These are phyloP conservation scores for Amylostereum areolatum DNA, from an alignment of 1,284 basidiomycete genomes.

Conservation along the genomic window DNA sequence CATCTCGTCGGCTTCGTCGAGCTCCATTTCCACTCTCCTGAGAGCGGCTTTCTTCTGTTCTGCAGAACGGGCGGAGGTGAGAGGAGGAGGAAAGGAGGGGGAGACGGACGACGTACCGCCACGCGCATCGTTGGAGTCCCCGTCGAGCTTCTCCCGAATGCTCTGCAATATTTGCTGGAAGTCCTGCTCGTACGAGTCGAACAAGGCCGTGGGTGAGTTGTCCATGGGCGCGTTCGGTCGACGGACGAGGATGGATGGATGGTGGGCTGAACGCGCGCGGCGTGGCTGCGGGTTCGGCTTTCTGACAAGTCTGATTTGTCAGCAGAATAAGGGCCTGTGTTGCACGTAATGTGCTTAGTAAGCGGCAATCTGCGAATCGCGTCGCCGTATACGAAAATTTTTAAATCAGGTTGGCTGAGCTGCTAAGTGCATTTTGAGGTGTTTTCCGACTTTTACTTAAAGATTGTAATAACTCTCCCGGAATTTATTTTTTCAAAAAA, in stretches of 20 bases:
- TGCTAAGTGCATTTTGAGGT: too few species aligned
- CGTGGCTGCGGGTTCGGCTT: too few species aligned
- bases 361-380: too few species aligned
- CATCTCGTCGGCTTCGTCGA: slow-evolving; percentile 99
- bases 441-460: too few species aligned
- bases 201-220: slow-evolving; percentile 70
- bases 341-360: too few species aligned
- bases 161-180: slow-evolving; percentile 69
- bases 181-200: slow-evolving; percentile 80
- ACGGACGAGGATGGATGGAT: neutral
- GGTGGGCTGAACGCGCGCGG: neutral
- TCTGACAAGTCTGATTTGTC: too few species aligned
- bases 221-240: too few species aligned
- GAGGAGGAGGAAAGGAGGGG: neutral
- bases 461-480: too few species aligned
- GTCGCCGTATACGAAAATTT: too few species aligned
- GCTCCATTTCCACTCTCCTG: slow-evolving; percentile 87
- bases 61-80: slow-evolving; percentile 23
- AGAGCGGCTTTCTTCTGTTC: slow-evolving; percentile 83
- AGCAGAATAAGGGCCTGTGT: too few species aligned
- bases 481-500: too few species aligned
- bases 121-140: slow-evolving; percentile 47
- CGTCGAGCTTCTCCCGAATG: slow-evolving; percentile 65
- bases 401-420: too few species aligned
- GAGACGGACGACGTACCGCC: slow-evolving; percentile 38